Evolutionary conservation across 176 grass and related monocot species (phyloP).

Genomic region (Triticum timopheevii): DNA sequence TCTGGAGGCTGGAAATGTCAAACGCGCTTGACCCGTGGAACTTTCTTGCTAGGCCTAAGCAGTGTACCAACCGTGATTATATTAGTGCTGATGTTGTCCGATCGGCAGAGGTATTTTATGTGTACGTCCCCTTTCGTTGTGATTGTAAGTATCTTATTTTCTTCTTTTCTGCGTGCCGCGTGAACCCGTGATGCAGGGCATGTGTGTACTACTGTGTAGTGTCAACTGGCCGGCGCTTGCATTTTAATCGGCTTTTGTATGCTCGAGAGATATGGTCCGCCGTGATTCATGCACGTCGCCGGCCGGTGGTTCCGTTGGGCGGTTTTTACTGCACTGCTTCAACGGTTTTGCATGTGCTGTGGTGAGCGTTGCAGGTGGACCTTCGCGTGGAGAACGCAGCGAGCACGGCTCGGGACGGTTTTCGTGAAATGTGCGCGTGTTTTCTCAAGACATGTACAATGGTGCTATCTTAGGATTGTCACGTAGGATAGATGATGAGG

Average conservation of each 20-base stretch:
- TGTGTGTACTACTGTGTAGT: background rate
- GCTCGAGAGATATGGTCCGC: background rate
- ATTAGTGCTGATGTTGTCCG: background rate
- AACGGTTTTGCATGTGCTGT: background rate
- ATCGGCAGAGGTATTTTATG: background rate
- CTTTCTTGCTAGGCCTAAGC: background rate
- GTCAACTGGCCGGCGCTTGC: background rate
- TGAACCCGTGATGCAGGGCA: background rate
- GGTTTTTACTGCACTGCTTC: background rate
- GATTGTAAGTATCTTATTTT: too few relatives aligned
- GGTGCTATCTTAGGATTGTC: too few relatives aligned
- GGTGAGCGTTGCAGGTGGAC: too few relatives aligned
- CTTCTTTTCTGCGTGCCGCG: background rate
- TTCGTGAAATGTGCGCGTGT: too few relatives aligned
- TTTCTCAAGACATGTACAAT: too few relatives aligned
- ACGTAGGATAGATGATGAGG: too few relatives aligned
- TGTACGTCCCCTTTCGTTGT: too few relatives aligned
- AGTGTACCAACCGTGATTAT: background rate
- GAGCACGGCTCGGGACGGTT: too few relatives aligned
- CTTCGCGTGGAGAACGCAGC: too few relatives aligned
- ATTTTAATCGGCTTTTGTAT: background rate
- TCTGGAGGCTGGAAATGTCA: background rate
- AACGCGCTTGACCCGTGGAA: slow-evolving; percentile 18
- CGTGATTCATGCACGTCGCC: background rate
- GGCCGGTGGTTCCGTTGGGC: background rate